Evolutionary conservation across 2,329 filamentous ascomycete species (phyloP).

Genomic region (Tolypocladium endophyticum): DNA sequence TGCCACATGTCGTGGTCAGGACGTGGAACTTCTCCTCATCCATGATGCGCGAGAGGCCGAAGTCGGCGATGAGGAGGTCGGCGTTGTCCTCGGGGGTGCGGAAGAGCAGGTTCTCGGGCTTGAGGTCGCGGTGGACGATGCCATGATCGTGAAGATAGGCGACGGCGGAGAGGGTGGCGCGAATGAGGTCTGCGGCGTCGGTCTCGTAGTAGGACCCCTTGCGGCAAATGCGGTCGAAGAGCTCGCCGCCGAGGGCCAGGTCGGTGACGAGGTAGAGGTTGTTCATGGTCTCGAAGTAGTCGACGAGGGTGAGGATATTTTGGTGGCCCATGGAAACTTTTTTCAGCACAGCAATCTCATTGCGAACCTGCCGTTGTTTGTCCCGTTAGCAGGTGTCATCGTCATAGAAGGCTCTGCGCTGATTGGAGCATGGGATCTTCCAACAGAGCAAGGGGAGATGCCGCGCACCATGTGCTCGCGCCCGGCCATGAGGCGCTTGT

Average conservation of each 20-base stretch:
- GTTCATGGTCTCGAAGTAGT: constrained; percentile 99
- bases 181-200: constrained; percentile 89
- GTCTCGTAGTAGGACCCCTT: constrained; percentile 98
- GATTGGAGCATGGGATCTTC: neutral
- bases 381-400: neutral
- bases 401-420: neutral
- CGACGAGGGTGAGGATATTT: constrained; percentile 93
- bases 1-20: constrained; percentile 93
- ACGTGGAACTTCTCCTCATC: constrained; percentile 98
- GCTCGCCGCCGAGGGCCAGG: constrained; percentile 86
- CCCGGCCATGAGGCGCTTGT: constrained; percentile 95
- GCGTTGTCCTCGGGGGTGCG: constrained; percentile 96
- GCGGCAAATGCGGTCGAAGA: constrained; percentile 96
- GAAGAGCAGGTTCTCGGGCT: constrained; percentile 95
- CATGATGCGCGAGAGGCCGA: constrained; percentile 94
- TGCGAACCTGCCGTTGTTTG: constrained; percentile 60
- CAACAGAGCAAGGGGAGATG: neutral
- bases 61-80: constrained; percentile 93
- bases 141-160: constrained; percentile 97
- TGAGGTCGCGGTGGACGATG: constrained; percentile 95
- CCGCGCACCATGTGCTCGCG: constrained; percentile 85
- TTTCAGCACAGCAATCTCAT: constrained; percentile 96
- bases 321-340: constrained; percentile 98
- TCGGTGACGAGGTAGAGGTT: constrained; percentile 98
- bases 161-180: constrained; percentile 90